These are phyloP conservation scores for Mucuna pruriens DNA, from an alignment of 306 rosid species.

Conservation along the genomic window DNA sequence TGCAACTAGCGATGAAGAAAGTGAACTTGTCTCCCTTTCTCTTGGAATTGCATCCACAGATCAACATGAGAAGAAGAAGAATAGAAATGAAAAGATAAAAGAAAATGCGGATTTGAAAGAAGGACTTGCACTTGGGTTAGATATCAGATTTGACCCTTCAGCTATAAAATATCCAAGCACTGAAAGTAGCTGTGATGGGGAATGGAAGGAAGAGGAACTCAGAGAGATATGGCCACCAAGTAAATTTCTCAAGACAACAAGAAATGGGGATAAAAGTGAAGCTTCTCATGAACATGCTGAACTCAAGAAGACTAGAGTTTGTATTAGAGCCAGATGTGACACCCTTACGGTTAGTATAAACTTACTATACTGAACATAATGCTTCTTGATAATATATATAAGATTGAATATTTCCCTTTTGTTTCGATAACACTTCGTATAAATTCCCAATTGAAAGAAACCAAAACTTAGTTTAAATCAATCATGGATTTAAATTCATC, in stretches of 20 bases:
- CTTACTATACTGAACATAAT: neutral
- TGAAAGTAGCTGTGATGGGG: constrained; percentile 31
- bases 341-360: constrained; percentile 62
- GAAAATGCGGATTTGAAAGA: constrained; percentile 33
- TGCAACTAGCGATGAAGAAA: constrained; percentile 20
- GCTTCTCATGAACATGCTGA: constrained; percentile 45
- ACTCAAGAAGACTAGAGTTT: constrained; percentile 73
- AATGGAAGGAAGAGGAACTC: constrained; percentile 46
- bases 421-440: too few relatives aligned
- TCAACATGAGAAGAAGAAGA: constrained; percentile 30
- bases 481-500: neutral
- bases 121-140: constrained; percentile 59
- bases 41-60: constrained; percentile 54
- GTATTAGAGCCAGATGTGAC: constrained; percentile 74
- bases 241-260: constrained; percentile 45
- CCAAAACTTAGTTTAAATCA: too few relatives aligned
- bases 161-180: constrained; percentile 10
- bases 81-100: neutral
- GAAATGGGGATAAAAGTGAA: constrained; percentile 46
- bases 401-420: too few relatives aligned
- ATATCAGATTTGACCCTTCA: constrained; percentile 41
- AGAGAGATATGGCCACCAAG: constrained; percentile 54
- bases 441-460: neutral
- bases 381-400: neutral
- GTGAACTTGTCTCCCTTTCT: constrained; percentile 58